Evolutionary conservation across 169 alveolate species (phyloP), one percentile per base, ranked within the genome.

Genomic region (Plasmodium relictum): DNA sequence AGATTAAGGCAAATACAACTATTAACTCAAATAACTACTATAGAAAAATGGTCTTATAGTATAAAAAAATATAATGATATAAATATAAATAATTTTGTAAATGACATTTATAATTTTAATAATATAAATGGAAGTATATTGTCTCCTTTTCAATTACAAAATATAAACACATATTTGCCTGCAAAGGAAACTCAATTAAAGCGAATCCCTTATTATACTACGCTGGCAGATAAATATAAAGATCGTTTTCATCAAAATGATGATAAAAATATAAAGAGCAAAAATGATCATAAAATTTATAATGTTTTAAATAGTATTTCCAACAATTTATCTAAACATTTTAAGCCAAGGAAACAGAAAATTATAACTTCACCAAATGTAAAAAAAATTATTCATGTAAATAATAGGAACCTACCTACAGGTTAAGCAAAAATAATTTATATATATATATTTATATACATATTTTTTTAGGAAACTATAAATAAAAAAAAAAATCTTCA

Each of bases 1-100:
- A 76, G 89, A 68, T 63, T 76, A 76, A 76, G 89, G 56, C 89
- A 76, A 76, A 44, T 76, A 2, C 89, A 76, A 41, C 56, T 76
- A 14, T 58, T 76, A 37, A 76, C 89, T 7, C 89, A 76, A 41
- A 76, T 76, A 22, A 76, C 78, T 37, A 76, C 89, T 22, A 76
- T 76, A 22, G 89, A 76, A 31, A 62, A 76, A 3, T 76, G 89
- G 89, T 76, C 78, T 20, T 58, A 76, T 68, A 76, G 62, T 22
- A 76, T 76, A 18, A 76, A 76, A 76, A 76, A 76, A 54, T 76
- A 76, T 26, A 76, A 76, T 56, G 89, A 76, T 54, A 37, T 76
- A 24, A 76, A 76, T 24, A 76, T 76, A 10, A 68, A 42, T 39
- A 76, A 76, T 48, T 76, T 76, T 63, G 89, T 76, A 26, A 76